Conservation (phyloP, 108 stramenopile species). For the Cyclotella sp. region DNA sequence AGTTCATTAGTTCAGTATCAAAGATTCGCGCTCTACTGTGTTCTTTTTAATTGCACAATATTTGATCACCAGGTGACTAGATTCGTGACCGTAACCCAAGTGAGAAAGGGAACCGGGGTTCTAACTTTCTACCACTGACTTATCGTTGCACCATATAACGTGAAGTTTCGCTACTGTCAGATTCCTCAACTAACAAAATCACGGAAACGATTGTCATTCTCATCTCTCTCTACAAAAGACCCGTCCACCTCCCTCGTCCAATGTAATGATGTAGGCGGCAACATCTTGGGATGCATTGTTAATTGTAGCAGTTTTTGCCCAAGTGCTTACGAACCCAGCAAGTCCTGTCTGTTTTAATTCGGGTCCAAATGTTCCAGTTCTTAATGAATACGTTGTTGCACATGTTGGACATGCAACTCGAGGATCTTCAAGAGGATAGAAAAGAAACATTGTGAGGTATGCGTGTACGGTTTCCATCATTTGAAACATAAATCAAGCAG, state of each 20-base stretch:
- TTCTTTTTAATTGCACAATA: no score
- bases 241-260: conserved; percentile 66
- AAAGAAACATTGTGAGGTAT: not conserved
- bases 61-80: no score
- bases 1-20: no score
- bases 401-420: conserved; percentile 86
- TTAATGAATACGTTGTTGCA: conserved; percentile 69
- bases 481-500: not conserved
- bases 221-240: conserved; percentile 71
- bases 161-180: no score
- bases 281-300: conserved; percentile 61
- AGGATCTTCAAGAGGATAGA: conserved; percentile 48
- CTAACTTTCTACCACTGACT: no score
- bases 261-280: conserved; percentile 65
- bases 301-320: conserved; percentile 79
- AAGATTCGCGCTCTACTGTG: no score
- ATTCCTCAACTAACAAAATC: no score
- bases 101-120: no score
- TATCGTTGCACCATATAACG: no score
- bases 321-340: conserved; percentile 71
- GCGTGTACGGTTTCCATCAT: not conserved
- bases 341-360: conserved; percentile 77
- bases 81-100: no score
- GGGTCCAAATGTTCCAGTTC: conserved; percentile 75
- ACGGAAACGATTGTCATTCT: not conserved